A percentile compares a stretch with the other conserved stretches of the same genome.
phyloP scores from a whole-genome alignment of 2,329 filamentous ascomycete species.

The Penicillium sp. region DNA sequence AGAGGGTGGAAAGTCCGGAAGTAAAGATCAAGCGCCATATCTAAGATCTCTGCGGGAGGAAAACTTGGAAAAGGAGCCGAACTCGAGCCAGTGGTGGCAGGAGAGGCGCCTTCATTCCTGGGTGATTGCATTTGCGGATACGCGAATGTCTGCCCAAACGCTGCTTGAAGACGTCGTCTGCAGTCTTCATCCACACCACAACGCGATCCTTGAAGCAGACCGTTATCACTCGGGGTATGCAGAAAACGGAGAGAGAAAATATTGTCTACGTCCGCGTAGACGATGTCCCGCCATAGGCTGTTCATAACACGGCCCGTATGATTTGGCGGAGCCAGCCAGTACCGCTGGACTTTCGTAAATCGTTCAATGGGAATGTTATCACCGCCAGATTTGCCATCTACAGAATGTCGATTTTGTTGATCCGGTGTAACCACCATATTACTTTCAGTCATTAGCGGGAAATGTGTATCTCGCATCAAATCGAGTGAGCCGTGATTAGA shows the following conservation, averaged over 20 bases:
- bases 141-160: constrained; percentile 30
- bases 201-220: constrained; percentile 30
- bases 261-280: constrained; percentile 38
- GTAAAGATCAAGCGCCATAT: constrained; percentile 55
- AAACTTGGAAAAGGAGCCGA: constrained; percentile 37
- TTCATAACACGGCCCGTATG: constrained; percentile 42
- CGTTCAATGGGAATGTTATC: constrained; percentile 41
- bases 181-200: constrained; percentile 45
- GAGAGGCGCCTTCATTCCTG: constrained; percentile 15
- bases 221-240: constrained; percentile 20
- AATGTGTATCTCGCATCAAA: constrained; percentile 25
- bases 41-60: constrained; percentile 53
- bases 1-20: constrained; percentile 55
- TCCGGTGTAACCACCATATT: constrained; percentile 19
- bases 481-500: constrained; percentile 33
- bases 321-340: constrained; percentile 42
- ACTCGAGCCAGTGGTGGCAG: constrained; percentile 21
- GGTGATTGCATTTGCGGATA: constrained; percentile 20
- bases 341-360: constrained; percentile 43
- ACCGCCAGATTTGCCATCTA: constrained; percentile 21
- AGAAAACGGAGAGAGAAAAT: constrained; percentile 34
- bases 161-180: constrained; percentile 38
- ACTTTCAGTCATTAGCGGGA: constrained; percentile 25
- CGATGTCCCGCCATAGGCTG: constrained; percentile 42
- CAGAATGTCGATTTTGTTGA: constrained; percentile 24